Conservation (phyloP, 306 rosid genomes). For the Lathyrus tuberosus region DNA sequence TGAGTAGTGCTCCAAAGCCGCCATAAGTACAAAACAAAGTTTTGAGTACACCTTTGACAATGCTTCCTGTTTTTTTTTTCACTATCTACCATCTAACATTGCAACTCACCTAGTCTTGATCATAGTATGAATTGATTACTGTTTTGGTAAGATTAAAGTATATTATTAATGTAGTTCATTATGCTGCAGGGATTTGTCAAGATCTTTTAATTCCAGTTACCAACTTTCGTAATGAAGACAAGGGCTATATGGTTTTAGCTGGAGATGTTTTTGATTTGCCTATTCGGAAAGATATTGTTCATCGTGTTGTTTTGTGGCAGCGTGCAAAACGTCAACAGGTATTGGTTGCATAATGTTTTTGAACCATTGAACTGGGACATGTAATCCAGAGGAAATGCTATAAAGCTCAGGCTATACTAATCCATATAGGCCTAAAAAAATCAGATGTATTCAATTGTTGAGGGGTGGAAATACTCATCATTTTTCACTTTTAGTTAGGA, state of each 20-base stretch:
- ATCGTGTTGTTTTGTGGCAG: constrained; percentile 92
- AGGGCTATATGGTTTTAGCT: constrained; percentile 84
- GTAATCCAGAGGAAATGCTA: constrained; percentile 31
- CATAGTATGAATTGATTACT: background rate
- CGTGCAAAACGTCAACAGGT: constrained; percentile 95
- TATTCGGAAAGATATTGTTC: constrained; percentile 88
- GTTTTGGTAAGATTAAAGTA: constrained; percentile 22
- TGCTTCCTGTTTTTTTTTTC: background rate
- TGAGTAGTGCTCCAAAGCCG: background rate
- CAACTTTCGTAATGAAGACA: constrained; percentile 80
- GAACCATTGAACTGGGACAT: constrained; percentile 33
- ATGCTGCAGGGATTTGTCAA: constrained; percentile 67
- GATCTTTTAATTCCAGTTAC: constrained; percentile 91
- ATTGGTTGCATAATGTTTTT: constrained; percentile 30
- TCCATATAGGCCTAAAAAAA: constrained; percentile 2
- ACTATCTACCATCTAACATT: constrained; percentile 27
- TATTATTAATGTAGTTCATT: constrained; percentile 35
- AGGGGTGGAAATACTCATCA: constrained; percentile 29
- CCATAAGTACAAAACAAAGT: background rate
- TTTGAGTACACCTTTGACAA: constrained; percentile 25
- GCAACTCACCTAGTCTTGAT: constrained; percentile 15
- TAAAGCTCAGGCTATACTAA: constrained; percentile 4
- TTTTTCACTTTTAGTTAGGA: background rate
- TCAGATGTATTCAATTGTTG: constrained; percentile 18
- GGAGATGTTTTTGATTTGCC: constrained; percentile 95